These are phyloP conservation scores for Phytophthora tentaculata DNA, from an alignment of 352 stramenopile genomes.

Conservation along the genomic window DNA sequence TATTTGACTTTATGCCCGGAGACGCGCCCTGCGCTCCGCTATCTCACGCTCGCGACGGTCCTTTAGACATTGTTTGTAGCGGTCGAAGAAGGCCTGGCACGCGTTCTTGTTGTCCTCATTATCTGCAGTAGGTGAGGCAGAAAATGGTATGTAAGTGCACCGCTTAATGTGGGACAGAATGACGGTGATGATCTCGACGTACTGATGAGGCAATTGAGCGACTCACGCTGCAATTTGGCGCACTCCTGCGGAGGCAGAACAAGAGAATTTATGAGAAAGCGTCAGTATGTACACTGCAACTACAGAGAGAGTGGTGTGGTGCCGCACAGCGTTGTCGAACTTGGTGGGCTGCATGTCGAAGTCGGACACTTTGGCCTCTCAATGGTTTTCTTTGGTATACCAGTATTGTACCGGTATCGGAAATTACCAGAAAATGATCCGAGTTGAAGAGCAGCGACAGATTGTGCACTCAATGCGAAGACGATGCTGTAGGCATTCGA, in stretches of 20 bases:
- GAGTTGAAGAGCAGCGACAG: not conserved
- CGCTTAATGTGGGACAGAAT: not conserved
- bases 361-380: not conserved
- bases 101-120: constrained; percentile 54
- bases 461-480: constrained; percentile 2
- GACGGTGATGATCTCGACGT: constrained; percentile 16
- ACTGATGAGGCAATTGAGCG: constrained; percentile 73
- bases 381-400: not conserved
- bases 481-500: not conserved
- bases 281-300: not conserved
- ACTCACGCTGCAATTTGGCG: constrained; percentile 70
- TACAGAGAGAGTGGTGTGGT: not conserved
- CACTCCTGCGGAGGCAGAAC: constrained; percentile 53
- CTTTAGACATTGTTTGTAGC: constrained; percentile 74
- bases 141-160: constrained; percentile 3
- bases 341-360: constrained; percentile 37
- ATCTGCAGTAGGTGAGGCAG: constrained; percentile 33
- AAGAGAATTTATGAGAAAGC: too few species aligned
- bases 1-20: not conserved
- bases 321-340: constrained; percentile 54
- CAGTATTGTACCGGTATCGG: not conserved
- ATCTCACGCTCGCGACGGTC: constrained; percentile 51
- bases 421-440: not conserved
- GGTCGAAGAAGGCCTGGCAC: constrained; percentile 67
- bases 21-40: constrained; percentile 38